Percentiles rank a stretch among this genome's conserved stretches.
Conservation (phyloP, 495 filamentous ascomycete species). For the Aspergillus taichungensis region DNA sequence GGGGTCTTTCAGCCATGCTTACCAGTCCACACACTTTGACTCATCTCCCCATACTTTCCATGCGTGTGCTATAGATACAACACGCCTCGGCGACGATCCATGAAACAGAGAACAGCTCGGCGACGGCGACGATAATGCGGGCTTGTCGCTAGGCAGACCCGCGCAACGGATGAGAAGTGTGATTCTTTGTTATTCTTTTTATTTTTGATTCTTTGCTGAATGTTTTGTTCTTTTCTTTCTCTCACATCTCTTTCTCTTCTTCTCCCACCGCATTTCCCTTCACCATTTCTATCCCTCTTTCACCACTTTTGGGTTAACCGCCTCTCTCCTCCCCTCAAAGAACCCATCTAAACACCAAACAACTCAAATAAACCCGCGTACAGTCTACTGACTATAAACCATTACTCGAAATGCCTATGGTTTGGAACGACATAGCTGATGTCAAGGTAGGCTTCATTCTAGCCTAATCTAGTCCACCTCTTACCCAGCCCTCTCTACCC, state of each 20-base stretch:
- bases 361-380: neutral
- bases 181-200: neutral
- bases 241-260: neutral
- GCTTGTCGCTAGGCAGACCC: too few relatives aligned
- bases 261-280: neutral
- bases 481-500: neutral
- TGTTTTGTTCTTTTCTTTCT: neutral
- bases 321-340: neutral
- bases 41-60: too few relatives aligned
- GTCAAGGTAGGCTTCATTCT: conserved; percentile 11
- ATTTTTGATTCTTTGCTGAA: neutral
- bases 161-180: too few relatives aligned
- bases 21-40: too few relatives aligned
- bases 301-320: neutral
- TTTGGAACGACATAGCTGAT: conserved; percentile 18
- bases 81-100: too few relatives aligned
- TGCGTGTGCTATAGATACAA: too few relatives aligned
- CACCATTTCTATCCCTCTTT: neutral
- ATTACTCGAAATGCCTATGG: conserved; percentile 14
- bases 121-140: too few relatives aligned
- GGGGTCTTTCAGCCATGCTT: too few relatives aligned
- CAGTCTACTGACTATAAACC: neutral
- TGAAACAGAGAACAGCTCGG: too few relatives aligned
- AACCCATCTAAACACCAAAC: neutral
- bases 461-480: too few relatives aligned